Evolutionary conservation across 2,329 filamentous ascomycete species (phyloP), one percentile per base, ranked within the genome.

Genomic region (Dactylellina parvicollis): DNA sequence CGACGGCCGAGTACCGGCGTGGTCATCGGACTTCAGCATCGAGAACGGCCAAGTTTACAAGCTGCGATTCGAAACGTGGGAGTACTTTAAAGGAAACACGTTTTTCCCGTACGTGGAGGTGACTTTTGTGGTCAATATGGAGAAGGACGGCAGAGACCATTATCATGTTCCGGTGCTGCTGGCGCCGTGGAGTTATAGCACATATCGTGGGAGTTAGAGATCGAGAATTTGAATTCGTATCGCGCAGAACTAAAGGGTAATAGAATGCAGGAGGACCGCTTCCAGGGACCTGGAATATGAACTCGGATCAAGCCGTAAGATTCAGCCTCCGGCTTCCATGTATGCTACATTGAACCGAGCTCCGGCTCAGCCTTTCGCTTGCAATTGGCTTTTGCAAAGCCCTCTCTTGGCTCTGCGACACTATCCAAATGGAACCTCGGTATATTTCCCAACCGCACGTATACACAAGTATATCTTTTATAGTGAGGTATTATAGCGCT

Each of bases 151-250:
- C 76, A 75, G 84, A 20, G 87, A 91, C 83, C 87, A 90, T 79
- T 94, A 91, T 79, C 91, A 95, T 82, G 90, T 95, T 2, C 91
- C 91, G 46, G 81, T 95, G 79, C 79, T 95, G 80, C 80, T 94
- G 81, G 88, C 89, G 75, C 91, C 91, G 28, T 93, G 89, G 82
- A 90, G 89, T 79, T 95, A 92, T 82, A 90, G 89, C 40, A 94
- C 91, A 8, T 95, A 95, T 81, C 83, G 91, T 50, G 91, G 91
- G 14, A 91, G 89, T 80, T 92, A 82, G 83, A 76, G 14, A n/a
- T 9, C 12, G 34, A 14, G 12, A 14, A 9, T 38, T 38, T 38
- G 10, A 4, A 38, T 38, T 38, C 12, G 12, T 38, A n/a, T 38
- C 4, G 12, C 34, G 34, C 34, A 38, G n/a, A n/a, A n/a, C n/a